phyloP scores from a whole-genome alignment of 1,139 yeast species.

The Candida sp. region DNA sequence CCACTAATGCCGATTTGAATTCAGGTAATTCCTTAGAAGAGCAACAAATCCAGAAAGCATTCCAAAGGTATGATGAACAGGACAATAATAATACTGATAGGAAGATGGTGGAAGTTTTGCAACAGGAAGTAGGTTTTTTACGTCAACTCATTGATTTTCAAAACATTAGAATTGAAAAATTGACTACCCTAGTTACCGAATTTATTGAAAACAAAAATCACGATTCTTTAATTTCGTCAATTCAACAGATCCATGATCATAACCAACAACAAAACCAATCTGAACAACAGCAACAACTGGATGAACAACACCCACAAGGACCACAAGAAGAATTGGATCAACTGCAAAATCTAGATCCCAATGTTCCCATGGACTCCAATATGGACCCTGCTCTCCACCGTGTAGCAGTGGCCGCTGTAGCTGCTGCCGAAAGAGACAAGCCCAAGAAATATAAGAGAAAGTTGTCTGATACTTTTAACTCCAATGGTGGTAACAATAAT shows the following conservation, averaged over 20 bases:
- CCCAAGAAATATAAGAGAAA: constrained; percentile 1
- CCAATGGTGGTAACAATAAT: neutral
- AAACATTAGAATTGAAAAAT: constrained; percentile 36
- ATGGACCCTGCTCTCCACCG: constrained; percentile 41
- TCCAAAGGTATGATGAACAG: constrained; percentile 4
- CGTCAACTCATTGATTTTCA: constrained; percentile 39
- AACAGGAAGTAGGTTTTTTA: constrained; percentile 32
- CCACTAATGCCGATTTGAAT: neutral
- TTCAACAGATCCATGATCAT: constrained; percentile 26
- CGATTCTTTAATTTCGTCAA: constrained; percentile 21
- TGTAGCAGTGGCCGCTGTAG: constrained; percentile 38
- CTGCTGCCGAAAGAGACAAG: constrained; percentile 9
- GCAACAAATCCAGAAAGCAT: neutral
- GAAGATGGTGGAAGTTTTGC: constrained; percentile 21
- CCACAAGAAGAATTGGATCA: constrained; percentile 5
- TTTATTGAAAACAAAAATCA: constrained; percentile 33
- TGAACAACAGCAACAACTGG: constrained; percentile 10
- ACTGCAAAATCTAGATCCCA: constrained; percentile 5
- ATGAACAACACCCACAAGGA: constrained; percentile 5
- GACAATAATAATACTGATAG: constrained; percentile 13
- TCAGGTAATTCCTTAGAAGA: neutral
- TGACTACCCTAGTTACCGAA: constrained; percentile 29
- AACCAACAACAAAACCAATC: constrained; percentile 12
- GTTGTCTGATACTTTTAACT: neutral
- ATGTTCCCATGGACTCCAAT: constrained; percentile 23